phyloP scores from a whole-genome alignment of 2,329 filamentous ascomycete species.

The Zopfia rhizophila region DNA sequence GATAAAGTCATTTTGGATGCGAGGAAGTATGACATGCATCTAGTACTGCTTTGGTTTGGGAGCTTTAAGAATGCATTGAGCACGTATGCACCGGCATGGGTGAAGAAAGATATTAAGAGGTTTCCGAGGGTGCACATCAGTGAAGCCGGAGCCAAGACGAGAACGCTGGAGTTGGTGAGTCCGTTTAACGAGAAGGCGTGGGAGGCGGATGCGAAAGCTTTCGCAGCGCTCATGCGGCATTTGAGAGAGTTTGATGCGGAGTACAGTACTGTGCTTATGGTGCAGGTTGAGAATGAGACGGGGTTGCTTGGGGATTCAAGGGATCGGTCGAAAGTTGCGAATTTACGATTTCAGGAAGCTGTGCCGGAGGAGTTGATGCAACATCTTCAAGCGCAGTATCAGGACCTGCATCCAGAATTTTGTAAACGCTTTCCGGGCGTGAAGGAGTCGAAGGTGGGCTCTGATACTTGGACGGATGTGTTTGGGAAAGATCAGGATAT shows the following conservation, averaged over 20 bases:
- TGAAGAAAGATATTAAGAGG: constrained; percentile 47
- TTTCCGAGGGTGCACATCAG: constrained; percentile 37
- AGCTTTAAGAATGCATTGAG: constrained; percentile 58
- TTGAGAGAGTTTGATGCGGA: constrained; percentile 57
- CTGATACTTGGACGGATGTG: constrained; percentile 51
- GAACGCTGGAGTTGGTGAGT: constrained; percentile 34
- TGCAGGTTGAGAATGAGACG: constrained; percentile 68
- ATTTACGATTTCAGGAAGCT: constrained; percentile 53
- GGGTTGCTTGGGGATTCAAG: constrained; percentile 64
- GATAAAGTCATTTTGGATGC: constrained; percentile 54
- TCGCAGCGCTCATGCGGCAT: constrained; percentile 51
- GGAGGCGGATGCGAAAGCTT: constrained; percentile 54
- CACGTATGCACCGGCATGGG: constrained; percentile 42
- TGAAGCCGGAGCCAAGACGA: constrained; percentile 31
- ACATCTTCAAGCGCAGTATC: constrained; percentile 34
- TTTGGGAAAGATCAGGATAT: constrained; percentile 52
- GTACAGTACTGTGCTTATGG: constrained; percentile 64
- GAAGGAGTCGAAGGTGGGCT: constrained; percentile 19
- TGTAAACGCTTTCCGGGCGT: constrained; percentile 35
- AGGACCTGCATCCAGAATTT: constrained; percentile 37
- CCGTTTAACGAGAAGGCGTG: constrained; percentile 49
- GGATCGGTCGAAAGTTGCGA: constrained; percentile 56
- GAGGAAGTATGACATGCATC: constrained; percentile 48
- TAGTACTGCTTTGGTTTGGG: constrained; percentile 61
- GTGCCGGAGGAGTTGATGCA: constrained; percentile 51